Base-by-base conservation (phyloP, 164 flowering plant genomes). In the Tetracentron sinense region DNA sequence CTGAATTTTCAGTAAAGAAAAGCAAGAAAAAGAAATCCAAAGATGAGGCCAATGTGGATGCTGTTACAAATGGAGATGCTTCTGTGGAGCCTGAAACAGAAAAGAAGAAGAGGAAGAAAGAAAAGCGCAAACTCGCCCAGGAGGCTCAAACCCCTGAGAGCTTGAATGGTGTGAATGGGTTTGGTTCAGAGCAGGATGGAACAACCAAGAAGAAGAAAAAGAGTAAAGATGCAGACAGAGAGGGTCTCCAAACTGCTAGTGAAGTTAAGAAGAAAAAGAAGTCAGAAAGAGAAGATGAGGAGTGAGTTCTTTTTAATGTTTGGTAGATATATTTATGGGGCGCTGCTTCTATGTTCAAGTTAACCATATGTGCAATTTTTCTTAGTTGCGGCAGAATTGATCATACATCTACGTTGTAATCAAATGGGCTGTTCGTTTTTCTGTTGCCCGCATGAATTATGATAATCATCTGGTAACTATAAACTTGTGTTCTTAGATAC, bases 141-240 rank as follows among this genome's bases (percentile, higher is more conserved):
- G 77, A 73, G 60, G 76, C 30, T 27, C 54, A 56, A 25, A 54
- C 67, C 16, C 38, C 33, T 21, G 74, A 64, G 49, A 67, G 59
- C 6, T 21, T 50, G 12, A 70, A 72, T 68, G 82, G 70, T 6
- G 65, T 35, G 11, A 75, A 77, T 66, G 85, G 70, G 22, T 44
- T 60, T 22, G 66, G 65, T 53, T 52, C 72, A 17, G 74, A 74
- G 31, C 69, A 76, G 44, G 82, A 84, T 27, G 83, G 80, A 48
- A 74, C 84, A 1, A 76, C 69, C 48, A 82, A 85, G 69, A 86
- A 81, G 88, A 89, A 85, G 78, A 85, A 85, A 61, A 88, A 88
- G 69, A 76, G 75, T 51, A 77, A 85, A 61, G 78, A 68, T 35
- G 76, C 42, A 15, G 74, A 62, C 21, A 78, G n/a, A 23, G 89